phyloP scores from a whole-genome alignment of 2,329 filamentous ascomycete genomes.

The Colletotrichum paranaense region DNA sequence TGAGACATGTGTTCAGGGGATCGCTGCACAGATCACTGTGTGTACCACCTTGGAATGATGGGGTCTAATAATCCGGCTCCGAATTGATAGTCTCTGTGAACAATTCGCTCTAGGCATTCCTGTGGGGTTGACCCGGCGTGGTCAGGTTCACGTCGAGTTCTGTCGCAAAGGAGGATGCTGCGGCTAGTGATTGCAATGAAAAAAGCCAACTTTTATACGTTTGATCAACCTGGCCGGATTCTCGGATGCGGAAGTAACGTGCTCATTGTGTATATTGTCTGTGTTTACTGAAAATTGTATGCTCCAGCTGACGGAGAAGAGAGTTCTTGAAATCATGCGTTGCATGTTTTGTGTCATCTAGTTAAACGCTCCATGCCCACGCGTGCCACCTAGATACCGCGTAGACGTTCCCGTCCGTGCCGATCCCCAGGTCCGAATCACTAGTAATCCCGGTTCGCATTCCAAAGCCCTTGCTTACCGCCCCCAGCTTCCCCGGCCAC shows the following conservation, averaged over 20 bases:
- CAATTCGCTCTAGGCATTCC: neutral
- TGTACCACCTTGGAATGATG: neutral
- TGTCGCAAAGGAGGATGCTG: conserved; percentile 4
- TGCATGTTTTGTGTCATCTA: neutral
- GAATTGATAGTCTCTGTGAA: conserved; percentile 11
- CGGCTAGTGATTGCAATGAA: conserved; percentile 14
- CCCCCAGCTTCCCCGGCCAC: neutral
- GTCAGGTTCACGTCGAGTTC: conserved; percentile 3
- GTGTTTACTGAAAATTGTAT: too few species aligned
- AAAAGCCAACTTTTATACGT: neutral
- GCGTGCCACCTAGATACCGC: neutral
- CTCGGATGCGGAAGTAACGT: too few species aligned
- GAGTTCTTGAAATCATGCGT: neutral
- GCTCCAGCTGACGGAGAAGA: neutral
- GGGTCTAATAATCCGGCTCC: conserved; percentile 10
- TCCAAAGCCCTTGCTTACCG: neutral
- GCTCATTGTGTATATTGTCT: too few species aligned
- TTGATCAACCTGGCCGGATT: neutral
- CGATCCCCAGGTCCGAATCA: neutral
- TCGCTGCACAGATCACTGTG: neutral
- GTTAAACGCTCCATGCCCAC: too few species aligned
- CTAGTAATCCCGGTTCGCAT: neutral
- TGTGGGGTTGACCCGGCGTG: neutral
- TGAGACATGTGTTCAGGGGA: conserved; percentile 7
- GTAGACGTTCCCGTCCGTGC: conserved; percentile 7